Evolutionary conservation across 1,284 basidiomycete genomes (phyloP).

Genomic region (Ceratobasidium sp.): DNA sequence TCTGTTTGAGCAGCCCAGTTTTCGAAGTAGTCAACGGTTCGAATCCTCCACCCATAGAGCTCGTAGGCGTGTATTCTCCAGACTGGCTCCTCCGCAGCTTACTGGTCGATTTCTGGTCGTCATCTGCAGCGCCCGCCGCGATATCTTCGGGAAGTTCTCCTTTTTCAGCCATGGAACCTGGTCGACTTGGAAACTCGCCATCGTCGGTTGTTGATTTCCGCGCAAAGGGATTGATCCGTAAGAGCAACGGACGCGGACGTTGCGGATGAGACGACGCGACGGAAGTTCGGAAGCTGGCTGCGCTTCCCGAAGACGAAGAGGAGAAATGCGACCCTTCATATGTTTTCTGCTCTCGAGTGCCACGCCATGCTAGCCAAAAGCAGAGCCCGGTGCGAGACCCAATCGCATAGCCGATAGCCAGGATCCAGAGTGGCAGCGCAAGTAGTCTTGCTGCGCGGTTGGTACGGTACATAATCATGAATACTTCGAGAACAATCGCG

Average conservation of each 20-base stretch:
- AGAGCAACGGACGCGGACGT: constrained; percentile 2
- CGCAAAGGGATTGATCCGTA: constrained; percentile 2
- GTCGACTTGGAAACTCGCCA: neutral
- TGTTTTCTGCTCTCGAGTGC: constrained; percentile 41
- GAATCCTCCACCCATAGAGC: neutral
- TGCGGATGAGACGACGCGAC: neutral
- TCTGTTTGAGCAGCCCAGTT: constrained; percentile 3
- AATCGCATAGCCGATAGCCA: constrained; percentile 44
- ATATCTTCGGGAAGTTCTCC: constrained; percentile 3
- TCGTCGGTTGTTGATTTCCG: neutral
- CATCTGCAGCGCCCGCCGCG: neutral
- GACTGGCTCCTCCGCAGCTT: constrained; percentile 1
- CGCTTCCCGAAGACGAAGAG: neutral
- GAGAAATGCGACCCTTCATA: constrained; percentile 22
- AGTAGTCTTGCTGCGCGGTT: constrained; percentile 38
- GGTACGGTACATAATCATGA: constrained; percentile 40
- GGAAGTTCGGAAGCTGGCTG: neutral
- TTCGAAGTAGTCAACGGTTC: neutral
- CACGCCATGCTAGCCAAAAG: constrained; percentile 44
- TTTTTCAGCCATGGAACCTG: constrained; percentile 32
- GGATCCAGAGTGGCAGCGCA: constrained; percentile 41
- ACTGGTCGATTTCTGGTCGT: neutral
- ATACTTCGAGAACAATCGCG: constrained; percentile 40
- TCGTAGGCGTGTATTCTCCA: constrained; percentile 1
- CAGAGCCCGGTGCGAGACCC: constrained; percentile 44